Conservation (phyloP, 78 protist species). For the Creolimax fragrantissima region DNA sequence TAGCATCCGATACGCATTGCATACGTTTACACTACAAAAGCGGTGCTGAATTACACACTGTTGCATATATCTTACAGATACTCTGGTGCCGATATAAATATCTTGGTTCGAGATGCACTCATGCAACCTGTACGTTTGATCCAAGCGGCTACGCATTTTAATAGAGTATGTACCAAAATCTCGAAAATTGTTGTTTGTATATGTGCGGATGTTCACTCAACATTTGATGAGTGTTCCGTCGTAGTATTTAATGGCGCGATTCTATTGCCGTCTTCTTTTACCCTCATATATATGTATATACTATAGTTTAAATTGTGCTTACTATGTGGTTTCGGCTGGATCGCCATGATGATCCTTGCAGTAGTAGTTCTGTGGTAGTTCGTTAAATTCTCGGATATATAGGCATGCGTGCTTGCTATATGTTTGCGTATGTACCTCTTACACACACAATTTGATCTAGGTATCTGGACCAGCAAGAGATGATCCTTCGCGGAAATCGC, state of each 20-base stretch:
- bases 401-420: no score
- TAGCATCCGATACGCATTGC: no score
- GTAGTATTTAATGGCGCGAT: background rate
- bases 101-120: conserved; percentile 79
- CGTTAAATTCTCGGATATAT: no score
- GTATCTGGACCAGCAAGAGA: background rate
- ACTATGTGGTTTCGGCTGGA: background rate
- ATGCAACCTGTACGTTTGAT: conserved; percentile 87
- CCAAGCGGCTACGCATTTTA: conserved; percentile 90
- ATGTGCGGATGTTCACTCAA: no score
- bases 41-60: no score
- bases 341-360: background rate
- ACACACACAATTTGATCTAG: no score
- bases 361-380: no score
- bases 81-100: conserved; percentile 84
- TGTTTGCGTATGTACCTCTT: no score
- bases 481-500: background rate
- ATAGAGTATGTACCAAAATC: conserved; percentile 31
- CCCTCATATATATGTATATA: background rate
- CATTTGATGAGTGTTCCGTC: background rate
- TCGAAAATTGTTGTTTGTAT: no score
- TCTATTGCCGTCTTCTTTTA: background rate
- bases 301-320: background rate
- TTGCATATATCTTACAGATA: no score
- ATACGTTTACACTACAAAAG: no score